These are phyloP conservation scores for Gilbertella persicaria DNA, from an alignment of 371 early-diverging fungal species.

Conservation along the genomic window DNA sequence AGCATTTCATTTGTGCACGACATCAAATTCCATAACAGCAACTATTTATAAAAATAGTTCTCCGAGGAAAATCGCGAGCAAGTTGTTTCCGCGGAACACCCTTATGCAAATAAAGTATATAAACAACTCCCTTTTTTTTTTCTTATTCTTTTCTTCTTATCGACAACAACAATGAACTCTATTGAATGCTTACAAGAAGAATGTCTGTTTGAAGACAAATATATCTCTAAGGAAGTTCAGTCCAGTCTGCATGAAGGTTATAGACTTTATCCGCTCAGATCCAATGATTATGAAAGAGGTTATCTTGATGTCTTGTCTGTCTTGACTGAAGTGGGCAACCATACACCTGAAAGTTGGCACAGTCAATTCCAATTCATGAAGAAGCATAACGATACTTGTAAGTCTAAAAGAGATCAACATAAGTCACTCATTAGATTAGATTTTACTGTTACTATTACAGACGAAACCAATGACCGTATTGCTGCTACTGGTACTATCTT, in stretches of 20 bases:
- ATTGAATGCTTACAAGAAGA: slow-evolving; percentile 24
- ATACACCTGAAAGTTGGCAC: slow-evolving; percentile 67
- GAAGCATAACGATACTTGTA: slow-evolving; percentile 77
- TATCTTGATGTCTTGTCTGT: slow-evolving; percentile 70
- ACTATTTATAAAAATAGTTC: neutral
- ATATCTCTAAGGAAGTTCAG: slow-evolving; percentile 77
- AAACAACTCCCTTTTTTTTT: neutral
- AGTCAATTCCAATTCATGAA: slow-evolving; percentile 74
- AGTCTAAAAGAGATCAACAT: slow-evolving; percentile 18
- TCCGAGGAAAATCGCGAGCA: neutral
- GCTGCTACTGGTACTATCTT: slow-evolving; percentile 94
- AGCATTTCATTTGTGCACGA: too few species aligned
- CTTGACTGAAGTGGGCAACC: slow-evolving; percentile 77
- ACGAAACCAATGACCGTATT: slow-evolving; percentile 63
- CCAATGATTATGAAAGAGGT: slow-evolving; percentile 82
- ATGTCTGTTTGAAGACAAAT: slow-evolving; percentile 71
- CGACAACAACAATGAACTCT: slow-evolving; percentile 1
- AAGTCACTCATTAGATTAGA: slow-evolving; percentile 24
- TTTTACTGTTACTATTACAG: slow-evolving; percentile 83
- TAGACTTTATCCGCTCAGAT: slow-evolving; percentile 78
- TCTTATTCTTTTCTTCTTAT: neutral
- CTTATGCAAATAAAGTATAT: neutral
- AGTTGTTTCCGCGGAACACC: neutral
- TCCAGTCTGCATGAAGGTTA: slow-evolving; percentile 77
- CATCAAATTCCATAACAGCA: too few species aligned